A percentile compares a stretch with the other conserved stretches of the same genome.
Conservation (phyloP, 1,284 basidiomycete genomes). For the Puccinia coronata region DNA sequence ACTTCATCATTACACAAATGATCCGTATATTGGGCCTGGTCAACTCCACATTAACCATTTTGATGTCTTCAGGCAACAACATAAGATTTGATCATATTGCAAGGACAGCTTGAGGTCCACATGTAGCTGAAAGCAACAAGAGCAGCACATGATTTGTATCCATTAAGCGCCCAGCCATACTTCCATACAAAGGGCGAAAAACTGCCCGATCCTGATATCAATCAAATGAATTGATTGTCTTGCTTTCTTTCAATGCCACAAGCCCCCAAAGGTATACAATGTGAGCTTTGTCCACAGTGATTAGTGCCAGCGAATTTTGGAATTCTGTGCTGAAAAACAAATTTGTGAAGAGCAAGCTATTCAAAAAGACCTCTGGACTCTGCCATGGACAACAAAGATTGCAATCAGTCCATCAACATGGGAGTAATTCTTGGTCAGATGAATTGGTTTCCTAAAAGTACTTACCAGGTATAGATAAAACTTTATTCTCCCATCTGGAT, state of each 20-base stretch:
- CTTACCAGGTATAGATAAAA: slow-evolving; percentile 26
- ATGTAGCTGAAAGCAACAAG: not conserved
- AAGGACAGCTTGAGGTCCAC: not conserved
- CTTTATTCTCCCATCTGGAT: not conserved
- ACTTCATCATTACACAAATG: not conserved
- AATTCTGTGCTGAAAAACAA: slow-evolving; percentile 8
- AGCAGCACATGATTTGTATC: not conserved
- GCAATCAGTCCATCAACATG: not conserved
- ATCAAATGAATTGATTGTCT: not conserved
- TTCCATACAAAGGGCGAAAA: slow-evolving; percentile 15
- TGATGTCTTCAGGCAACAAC: not conserved
- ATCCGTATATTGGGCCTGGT: not conserved
- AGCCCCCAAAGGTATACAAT: too few species aligned
- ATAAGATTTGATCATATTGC: not conserved
- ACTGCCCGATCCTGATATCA: not conserved
- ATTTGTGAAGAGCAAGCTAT: not conserved
- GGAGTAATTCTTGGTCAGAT: too few species aligned
- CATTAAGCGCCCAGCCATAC: not conserved
- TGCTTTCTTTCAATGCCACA: not conserved
- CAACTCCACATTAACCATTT: not conserved
- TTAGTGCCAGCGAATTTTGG: not conserved
- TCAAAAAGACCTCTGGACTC: slow-evolving; percentile 20
- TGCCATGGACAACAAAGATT: not conserved
- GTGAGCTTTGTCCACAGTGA: slow-evolving; percentile 8
- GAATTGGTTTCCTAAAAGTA: too few species aligned